Conservation (phyloP, 2,329 filamentous ascomycete species). For the Verticillium klebahnii region DNA sequence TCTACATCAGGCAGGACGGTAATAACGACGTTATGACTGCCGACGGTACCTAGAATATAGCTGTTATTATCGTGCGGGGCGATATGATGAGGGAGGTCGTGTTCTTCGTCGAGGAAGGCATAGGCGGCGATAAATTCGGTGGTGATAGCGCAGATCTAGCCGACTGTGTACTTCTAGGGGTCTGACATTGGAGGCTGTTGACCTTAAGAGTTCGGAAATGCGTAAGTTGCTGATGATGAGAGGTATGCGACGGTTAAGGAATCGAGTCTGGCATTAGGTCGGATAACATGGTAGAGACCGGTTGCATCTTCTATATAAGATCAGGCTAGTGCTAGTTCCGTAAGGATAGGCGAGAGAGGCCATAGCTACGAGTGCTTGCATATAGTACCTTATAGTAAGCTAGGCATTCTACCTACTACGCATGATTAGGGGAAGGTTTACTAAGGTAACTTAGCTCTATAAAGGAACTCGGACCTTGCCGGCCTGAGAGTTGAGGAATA, state of each 20-base stretch:
- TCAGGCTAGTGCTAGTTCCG: slow-evolving; percentile 7
- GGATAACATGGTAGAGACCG: too few species aligned
- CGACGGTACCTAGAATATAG: slow-evolving; percentile 13
- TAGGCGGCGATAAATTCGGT: slow-evolving; percentile 27
- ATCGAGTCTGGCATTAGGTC: slow-evolving; percentile 15
- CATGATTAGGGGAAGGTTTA: neutral
- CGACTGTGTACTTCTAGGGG: neutral
- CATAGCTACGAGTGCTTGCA: neutral
- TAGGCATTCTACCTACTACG: neutral
- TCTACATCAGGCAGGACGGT: slow-evolving; percentile 12
- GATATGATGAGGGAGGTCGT: slow-evolving; percentile 15
- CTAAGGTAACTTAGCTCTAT: too few species aligned
- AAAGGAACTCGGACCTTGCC: neutral
- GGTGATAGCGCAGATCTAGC: slow-evolving; percentile 18
- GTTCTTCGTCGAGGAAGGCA: slow-evolving; percentile 22
- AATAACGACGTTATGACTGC: slow-evolving; percentile 16
- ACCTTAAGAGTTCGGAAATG: too few species aligned
- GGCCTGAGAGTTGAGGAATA: neutral
- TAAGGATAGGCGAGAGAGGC: slow-evolving; percentile 1
- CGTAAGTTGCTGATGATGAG: too few species aligned
- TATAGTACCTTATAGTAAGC: neutral
- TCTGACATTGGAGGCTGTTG: neutral
- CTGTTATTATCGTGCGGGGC: slow-evolving; percentile 11
- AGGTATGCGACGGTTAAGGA: too few species aligned
- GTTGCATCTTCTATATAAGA: neutral